Evolutionary conservation across 2,329 filamentous ascomycete species (phyloP), one percentile per base, ranked within the genome.

Genomic region (Aspergillus sp.): DNA sequence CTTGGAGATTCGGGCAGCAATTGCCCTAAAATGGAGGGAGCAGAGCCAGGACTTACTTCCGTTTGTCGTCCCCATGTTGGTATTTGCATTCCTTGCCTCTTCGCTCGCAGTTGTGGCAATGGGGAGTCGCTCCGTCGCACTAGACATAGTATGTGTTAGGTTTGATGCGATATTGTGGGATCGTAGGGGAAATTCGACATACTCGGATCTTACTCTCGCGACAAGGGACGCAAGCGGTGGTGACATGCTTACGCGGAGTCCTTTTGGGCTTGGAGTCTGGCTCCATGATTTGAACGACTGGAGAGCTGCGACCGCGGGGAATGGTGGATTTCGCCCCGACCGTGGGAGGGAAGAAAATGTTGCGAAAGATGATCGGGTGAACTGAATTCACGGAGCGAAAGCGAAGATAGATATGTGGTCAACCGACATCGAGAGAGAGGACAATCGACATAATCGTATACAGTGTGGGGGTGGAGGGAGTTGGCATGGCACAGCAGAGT

Each of bases 191-290:
- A 24, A 45, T 14, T 12, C 36, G 55, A 57, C 71, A 58, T 69
- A 78, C 77, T 64, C 77, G 75, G 61, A 80, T 75, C 53, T 80
- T 80, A 62, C 77, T 80, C 64, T 80, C 77, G 24, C 77, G 75
- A 60, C 77, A 80, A 24, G 76, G 75, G 31, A 79, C 76, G 57
- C 77, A 80, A 10, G 77, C 77, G 1, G 77, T 79, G 2, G 77
- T 79, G 63, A 79, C 75, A 63, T 80, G 77, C 62, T 77, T 79
- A 54, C 77, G 71, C 20, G 70, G 71, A 9, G 68, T 58, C 65
- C 69, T 73, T 55, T 70, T 73, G n/a, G 63, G 57, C 63, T 68
- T 71, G 49, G 69, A 67, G 42, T 64, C 56, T 16, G 66, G 64
- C 55, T 72, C 67, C 67, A 70, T 71, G 42, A 46, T 52, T 54